Base-by-base conservation (phyloP, 768 basidiomycete species). In the Russula brevipes region DNA sequence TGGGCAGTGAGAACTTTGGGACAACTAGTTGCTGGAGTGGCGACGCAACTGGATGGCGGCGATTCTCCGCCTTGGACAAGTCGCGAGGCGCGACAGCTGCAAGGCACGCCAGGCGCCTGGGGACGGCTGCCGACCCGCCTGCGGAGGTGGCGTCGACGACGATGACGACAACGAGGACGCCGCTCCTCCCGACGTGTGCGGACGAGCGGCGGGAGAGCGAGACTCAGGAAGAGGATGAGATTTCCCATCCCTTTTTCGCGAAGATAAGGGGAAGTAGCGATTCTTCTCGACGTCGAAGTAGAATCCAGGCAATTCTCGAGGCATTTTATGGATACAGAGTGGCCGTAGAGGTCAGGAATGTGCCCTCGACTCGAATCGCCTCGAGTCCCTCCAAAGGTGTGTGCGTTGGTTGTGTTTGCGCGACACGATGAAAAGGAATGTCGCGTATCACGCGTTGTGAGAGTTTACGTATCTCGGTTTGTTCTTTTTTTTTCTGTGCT, bases 241-340 rank as follows among this genome's bases (percentile, higher is more conserved):
- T 49, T 59, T 54, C 41, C 24, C 35, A 14, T 54, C 47, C 11
- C 60, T 46, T 53, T 42, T 59, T 10, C 24, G 24, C 1, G 69
- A 71, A 6, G 70, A 65, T n/a, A 60, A 47, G n/a, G 71, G 65
- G 59, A 72, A 72, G 62, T 72, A 71, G 16, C 69, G 65, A 14
- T 70, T 66, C 42, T 65, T 68, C 33, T 45, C 42, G 36, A 55
- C 54, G 51, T 72, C 71, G 38, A 61, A 72, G 59, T 72, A 72
- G 57, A 72, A 70, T 2, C 71, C 71, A n/a, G 70, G 71, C 17
- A 72, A 50, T 35, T 72, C 61, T 55, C 49, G 64, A n/a, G 64
- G 61, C 67, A 69, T 69, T 19, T n/a, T n/a, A 42, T 45, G 54
- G 55, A 45, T 6, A 41, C 31, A 66, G 47, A 46, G 64, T 53